Percentiles rank a stretch among this genome's conserved stretches.
Evolutionary conservation across 2,329 filamentous ascomycete species (phyloP).

Genomic region (Colletotrichum camelliae): DNA sequence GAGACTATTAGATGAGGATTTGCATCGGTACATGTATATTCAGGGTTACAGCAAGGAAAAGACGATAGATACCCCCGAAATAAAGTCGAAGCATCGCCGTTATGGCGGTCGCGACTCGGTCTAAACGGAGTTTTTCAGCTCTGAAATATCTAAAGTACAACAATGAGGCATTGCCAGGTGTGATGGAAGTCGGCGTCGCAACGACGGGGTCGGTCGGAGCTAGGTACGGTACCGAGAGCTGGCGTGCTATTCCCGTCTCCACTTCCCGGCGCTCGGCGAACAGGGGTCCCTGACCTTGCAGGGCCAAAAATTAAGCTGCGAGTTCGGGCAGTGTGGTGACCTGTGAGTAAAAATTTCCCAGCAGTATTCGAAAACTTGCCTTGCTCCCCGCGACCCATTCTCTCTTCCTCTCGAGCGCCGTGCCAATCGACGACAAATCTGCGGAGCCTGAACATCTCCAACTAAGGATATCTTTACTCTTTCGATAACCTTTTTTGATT

Average conservation of each 20-base stretch:
- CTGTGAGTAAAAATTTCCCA: slow-evolving; percentile 22
- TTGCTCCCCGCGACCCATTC: slow-evolving; percentile 1
- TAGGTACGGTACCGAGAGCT: background rate
- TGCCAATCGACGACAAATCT: slow-evolving; percentile 12
- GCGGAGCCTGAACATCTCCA: background rate
- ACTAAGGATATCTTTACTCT: background rate
- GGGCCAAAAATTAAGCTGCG: slow-evolving; percentile 18
- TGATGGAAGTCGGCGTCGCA: background rate
- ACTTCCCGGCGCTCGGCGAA: slow-evolving; percentile 19
- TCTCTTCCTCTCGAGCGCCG: background rate
- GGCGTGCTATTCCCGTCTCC: background rate
- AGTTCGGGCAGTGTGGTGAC: slow-evolving; percentile 5
- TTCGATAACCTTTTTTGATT: background rate
- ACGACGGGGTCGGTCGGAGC: background rate
- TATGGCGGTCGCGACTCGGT: background rate
- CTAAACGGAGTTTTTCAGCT: background rate
- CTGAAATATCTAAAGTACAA: background rate
- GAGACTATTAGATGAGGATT: slow-evolving; percentile 61
- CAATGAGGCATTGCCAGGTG: background rate
- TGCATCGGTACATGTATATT: background rate
- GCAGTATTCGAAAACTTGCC: slow-evolving; percentile 11
- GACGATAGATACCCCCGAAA: slow-evolving; percentile 17
- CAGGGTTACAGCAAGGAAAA: background rate
- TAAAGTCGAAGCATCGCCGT: background rate
- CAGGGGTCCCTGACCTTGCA: slow-evolving; percentile 13